Evolutionary conservation across 495 filamentous ascomycete species (phyloP).

Genomic region (Penicillium alfredii): DNA sequence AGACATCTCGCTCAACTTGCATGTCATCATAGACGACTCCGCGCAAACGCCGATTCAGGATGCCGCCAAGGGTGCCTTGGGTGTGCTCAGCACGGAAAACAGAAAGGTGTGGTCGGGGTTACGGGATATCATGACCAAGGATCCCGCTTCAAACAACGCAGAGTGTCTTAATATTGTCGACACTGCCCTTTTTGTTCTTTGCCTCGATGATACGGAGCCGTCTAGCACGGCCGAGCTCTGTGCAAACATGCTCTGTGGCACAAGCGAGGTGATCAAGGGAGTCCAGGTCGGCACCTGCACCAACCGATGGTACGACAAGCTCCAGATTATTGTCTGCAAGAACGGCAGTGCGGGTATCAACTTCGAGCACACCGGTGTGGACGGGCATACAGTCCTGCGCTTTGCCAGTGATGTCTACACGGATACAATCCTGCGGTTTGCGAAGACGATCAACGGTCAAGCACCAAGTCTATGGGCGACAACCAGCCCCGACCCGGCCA

Average conservation of each 20-base stretch:
- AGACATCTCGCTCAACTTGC: constrained; percentile 85
- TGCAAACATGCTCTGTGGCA: constrained; percentile 97
- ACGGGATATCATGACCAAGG: constrained; percentile 80
- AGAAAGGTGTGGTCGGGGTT: constrained; percentile 91
- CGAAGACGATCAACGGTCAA: constrained; percentile 90
- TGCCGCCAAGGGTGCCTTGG: constrained; percentile 86
- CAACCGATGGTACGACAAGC: constrained; percentile 98
- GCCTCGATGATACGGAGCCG: constrained; percentile 88
- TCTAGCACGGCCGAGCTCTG: constrained; percentile 71
- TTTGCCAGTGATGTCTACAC: constrained; percentile 97
- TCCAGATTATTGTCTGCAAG: constrained; percentile 98
- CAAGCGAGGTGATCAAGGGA: constrained; percentile 81
- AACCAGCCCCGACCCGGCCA: constrained; percentile 82
- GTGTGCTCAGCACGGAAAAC: constrained; percentile 94
- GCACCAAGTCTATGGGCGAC: constrained; percentile 91
- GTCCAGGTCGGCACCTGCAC: constrained; percentile 97
- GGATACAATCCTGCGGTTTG: constrained; percentile 95
- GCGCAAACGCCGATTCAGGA: constrained; percentile 84
- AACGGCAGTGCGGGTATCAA: constrained; percentile 98
- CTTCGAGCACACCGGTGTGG: constrained; percentile 97
- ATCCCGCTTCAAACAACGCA: constrained; percentile 85
- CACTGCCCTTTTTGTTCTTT: constrained; percentile 86
- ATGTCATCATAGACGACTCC: constrained; percentile 88
- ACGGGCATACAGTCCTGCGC: constrained; percentile 92
- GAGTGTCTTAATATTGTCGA: constrained; percentile 94